Conservation (phyloP, 495 filamentous ascomycete species). For the Rostrohypoxylon terebratum region DNA sequence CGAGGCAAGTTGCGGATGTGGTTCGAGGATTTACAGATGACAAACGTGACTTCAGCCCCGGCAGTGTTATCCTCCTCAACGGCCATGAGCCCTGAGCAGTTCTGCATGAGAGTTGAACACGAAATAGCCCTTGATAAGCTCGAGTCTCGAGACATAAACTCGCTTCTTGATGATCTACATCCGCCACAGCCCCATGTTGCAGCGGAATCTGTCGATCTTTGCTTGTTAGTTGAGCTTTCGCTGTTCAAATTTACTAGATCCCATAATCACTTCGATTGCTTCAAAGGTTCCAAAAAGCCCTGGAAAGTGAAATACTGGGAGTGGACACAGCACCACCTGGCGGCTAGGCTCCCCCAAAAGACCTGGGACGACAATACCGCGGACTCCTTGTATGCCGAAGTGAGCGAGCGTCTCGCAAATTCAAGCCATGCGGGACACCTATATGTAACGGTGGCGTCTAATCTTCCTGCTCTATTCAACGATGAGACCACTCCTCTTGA, state of each 20-base stretch:
- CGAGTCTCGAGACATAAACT: background rate
- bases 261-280: background rate
- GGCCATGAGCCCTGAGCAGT: conserved; percentile 5
- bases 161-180: background rate
- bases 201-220: background rate
- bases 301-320: conserved; percentile 13
- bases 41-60: conserved; percentile 1
- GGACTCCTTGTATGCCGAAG: too few relatives aligned
- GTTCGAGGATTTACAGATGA: conserved; percentile 29
- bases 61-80: background rate
- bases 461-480: conserved; percentile 16
- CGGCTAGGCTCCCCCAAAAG: background rate
- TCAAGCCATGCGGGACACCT: conserved; percentile 8
- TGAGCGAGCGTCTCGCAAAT: background rate
- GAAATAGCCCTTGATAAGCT: conserved; percentile 20
- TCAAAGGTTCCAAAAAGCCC: background rate
- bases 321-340: conserved; percentile 14
- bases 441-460: conserved; percentile 23
- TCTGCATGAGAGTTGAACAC: conserved; percentile 18
- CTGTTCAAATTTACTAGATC: background rate
- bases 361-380: background rate
- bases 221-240: conserved; percentile 1
- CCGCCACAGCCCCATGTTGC: background rate
- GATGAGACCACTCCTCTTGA: conserved; percentile 48
- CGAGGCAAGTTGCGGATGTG: conserved; percentile 12